These are phyloP conservation scores for Pulchroboletus neoregius DNA, from an alignment of 1,284 basidiomycete genomes.

Conservation along the genomic window DNA sequence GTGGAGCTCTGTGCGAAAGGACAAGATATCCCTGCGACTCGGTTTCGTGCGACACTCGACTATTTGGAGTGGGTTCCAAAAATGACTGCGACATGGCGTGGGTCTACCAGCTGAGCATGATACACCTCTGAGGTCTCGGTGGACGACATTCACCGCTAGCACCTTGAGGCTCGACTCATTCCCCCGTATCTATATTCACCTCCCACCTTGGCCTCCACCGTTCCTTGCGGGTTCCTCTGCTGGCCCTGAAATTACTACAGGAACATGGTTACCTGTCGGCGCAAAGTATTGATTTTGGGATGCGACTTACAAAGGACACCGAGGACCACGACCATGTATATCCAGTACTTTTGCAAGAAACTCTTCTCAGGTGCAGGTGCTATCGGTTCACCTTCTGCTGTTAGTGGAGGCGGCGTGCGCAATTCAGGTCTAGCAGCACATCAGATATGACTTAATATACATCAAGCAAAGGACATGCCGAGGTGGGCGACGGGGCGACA, in stretches of 20 bases:
- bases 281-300: background rate
- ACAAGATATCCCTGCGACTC: slow-evolving; percentile 1
- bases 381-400: slow-evolving; percentile 60
- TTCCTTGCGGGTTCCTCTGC: slow-evolving; percentile 26
- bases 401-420: slow-evolving; percentile 61
- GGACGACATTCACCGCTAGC: background rate
- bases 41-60: background rate
- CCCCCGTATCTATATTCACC: slow-evolving; percentile 12
- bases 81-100: too few species aligned
- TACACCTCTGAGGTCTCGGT: too few species aligned
- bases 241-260: slow-evolving; percentile 31
- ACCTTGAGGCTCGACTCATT: background rate
- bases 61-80: slow-evolving; percentile 6
- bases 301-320: slow-evolving; percentile 53
- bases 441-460: slow-evolving; percentile 8
- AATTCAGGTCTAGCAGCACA: slow-evolving; percentile 53
- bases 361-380: slow-evolving; percentile 64
- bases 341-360: slow-evolving; percentile 87
- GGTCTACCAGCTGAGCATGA: slow-evolving; percentile 13
- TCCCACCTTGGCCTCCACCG: slow-evolving; percentile 25
- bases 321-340: slow-evolving; percentile 66
- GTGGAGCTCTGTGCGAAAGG: background rate
- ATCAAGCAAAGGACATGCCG: slow-evolving; percentile 41
- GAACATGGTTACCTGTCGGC: background rate
- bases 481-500: slow-evolving; percentile 48